A percentile compares a stretch with the other conserved stretches of the same genome.
phyloP scores from a whole-genome alignment of 1,139 yeast genomes.

The Kluyveromyces sp. region DNA sequence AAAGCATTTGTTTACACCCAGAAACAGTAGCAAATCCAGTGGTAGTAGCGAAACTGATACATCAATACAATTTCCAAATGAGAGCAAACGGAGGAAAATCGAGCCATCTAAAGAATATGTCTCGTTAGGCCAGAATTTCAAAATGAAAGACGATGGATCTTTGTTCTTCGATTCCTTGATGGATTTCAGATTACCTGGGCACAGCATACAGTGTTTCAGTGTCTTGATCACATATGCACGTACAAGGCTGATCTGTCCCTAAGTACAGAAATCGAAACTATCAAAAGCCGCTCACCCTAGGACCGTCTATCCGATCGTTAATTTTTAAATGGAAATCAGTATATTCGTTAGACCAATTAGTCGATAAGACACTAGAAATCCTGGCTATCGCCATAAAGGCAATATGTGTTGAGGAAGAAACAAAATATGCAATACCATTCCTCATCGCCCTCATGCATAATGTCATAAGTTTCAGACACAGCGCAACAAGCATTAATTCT shows the following conservation, averaged over 20 bases:
- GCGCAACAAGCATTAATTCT: slow-evolving; percentile 40
- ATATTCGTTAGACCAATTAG: slow-evolving; percentile 20
- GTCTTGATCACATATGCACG: slow-evolving; percentile 42
- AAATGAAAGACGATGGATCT: slow-evolving; percentile 33
- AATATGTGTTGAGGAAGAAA: slow-evolving; percentile 21
- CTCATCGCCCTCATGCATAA: slow-evolving; percentile 46
- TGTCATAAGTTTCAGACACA: slow-evolving; percentile 47
- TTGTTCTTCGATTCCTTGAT: slow-evolving; percentile 35
- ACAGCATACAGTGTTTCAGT: slow-evolving; percentile 40
- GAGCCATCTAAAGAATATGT: slow-evolving; percentile 16
- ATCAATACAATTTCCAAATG: slow-evolving; percentile 13
- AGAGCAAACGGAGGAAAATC: slow-evolving; percentile 20
- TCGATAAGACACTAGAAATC: slow-evolving; percentile 33
- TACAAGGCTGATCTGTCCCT: slow-evolving; percentile 32
- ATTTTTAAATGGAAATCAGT: slow-evolving; percentile 14
- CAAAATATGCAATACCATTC: slow-evolving; percentile 41
- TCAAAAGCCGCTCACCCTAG: slow-evolving; percentile 18
- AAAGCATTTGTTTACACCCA: slow-evolving; percentile 17
- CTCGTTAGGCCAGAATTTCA: slow-evolving; percentile 14
- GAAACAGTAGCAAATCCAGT: slow-evolving; percentile 6
- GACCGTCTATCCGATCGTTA: slow-evolving; percentile 19
- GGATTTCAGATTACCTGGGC: slow-evolving; percentile 39
- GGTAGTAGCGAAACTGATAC: slow-evolving; percentile 1
- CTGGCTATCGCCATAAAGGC: slow-evolving; percentile 29
- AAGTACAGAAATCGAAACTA: slow-evolving; percentile 10